phyloP scores from a whole-genome alignment of 495 filamentous ascomycete genomes.

The Aspergillus sclerotioniger region DNA sequence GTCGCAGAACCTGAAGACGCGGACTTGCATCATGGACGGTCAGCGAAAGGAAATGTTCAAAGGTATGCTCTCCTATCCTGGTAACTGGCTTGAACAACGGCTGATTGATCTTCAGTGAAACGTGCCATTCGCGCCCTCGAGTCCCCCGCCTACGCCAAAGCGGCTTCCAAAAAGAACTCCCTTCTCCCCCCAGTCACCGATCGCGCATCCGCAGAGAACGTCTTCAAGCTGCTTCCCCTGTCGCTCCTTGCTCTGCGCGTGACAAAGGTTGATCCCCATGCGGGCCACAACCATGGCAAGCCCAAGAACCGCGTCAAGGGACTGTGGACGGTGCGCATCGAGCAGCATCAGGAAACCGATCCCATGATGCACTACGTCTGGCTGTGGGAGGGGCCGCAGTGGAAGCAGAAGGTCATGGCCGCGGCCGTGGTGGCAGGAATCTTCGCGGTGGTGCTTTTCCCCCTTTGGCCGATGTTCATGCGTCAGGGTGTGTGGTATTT shows the following conservation, averaged over 20 bases:
- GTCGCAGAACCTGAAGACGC: constrained; percentile 79
- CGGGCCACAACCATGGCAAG: constrained; percentile 73
- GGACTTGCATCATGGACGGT: constrained; percentile 92
- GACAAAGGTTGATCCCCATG: constrained; percentile 71
- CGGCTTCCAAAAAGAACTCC: constrained; percentile 77
- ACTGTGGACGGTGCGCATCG: constrained; percentile 93
- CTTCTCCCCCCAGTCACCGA: constrained; percentile 85
- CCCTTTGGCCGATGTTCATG: constrained; percentile 90
- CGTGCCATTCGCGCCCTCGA: constrained; percentile 91
- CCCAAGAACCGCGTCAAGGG: constrained; percentile 89
- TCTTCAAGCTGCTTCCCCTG: constrained; percentile 92
- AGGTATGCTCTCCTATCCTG: constrained; percentile 49
- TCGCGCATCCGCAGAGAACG: constrained; percentile 80
- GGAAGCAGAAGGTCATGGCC: constrained; percentile 89
- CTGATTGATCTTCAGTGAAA: constrained; percentile 70
- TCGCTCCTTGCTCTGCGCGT: constrained; percentile 95
- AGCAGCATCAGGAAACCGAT: constrained; percentile 89
- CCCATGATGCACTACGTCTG: constrained; percentile 95
- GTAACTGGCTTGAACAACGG: background rate
- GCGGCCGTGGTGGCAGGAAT: constrained; percentile 76
- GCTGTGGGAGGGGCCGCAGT: constrained; percentile 92
- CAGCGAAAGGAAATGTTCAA: constrained; percentile 98
- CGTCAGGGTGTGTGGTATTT: constrained; percentile 96
- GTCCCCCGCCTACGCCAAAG: constrained; percentile 83
- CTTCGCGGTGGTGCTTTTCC: constrained; percentile 89